Conservation (phyloP, 495 filamentous ascomycete species). For the Letharia lupina region DNA sequence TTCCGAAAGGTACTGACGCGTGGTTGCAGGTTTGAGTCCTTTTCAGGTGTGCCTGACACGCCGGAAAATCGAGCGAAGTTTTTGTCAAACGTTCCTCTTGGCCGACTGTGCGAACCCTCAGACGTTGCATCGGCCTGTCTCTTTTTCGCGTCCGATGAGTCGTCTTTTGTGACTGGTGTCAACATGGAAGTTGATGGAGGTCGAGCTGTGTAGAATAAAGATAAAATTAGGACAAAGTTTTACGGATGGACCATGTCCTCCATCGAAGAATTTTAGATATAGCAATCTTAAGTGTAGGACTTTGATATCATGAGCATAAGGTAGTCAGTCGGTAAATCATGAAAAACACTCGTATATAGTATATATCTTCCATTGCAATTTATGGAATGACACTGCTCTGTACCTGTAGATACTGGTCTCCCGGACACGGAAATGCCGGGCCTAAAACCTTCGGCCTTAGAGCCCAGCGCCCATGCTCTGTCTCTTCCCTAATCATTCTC, state of each 20-base stretch:
- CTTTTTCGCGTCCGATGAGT: conserved; percentile 60
- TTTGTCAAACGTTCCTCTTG: conserved; percentile 56
- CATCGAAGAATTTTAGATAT: neutral
- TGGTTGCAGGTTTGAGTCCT: conserved; percentile 43
- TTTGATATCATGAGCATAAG: neutral
- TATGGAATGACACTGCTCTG: neutral
- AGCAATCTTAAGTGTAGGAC: neutral
- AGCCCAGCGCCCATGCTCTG: neutral
- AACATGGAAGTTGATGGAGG: conserved; percentile 55
- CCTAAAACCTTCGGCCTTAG: neutral
- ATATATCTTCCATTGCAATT: neutral
- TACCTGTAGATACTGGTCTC: neutral
- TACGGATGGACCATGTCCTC: neutral
- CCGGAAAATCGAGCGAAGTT: conserved; percentile 62
- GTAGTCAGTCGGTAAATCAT: no score
- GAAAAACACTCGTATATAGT: neutral
- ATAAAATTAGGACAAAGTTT: neutral
- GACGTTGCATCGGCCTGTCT: conserved; percentile 60
- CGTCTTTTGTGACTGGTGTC: conserved; percentile 60
- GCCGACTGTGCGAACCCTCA: conserved; percentile 51
- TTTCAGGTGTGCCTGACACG: conserved; percentile 58
- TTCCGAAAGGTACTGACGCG: neutral
- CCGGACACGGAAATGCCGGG: neutral
- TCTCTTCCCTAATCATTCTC: neutral
- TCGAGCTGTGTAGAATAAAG: conserved; percentile 23